Evolutionary conservation across 2,329 filamentous ascomycete genomes (phyloP), one percentile per base, ranked within the genome.

Genomic region (Oidium heveae): DNA sequence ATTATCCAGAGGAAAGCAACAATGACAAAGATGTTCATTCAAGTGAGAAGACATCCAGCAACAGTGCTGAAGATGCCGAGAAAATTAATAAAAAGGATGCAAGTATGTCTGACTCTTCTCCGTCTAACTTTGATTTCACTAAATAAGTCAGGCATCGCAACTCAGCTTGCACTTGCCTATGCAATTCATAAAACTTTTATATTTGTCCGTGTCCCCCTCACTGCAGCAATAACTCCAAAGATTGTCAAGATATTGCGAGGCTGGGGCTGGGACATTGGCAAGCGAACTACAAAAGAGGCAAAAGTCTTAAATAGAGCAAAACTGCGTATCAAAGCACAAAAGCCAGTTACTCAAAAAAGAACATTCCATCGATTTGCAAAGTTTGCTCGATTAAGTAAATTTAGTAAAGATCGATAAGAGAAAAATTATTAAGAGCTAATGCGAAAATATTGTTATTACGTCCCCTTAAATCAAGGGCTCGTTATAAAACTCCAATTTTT

Each of bases 151-250:
- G 77, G 77, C 61, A 67, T 82, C 36, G 77, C 73, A 53, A 96
- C 91, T 9, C 87, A 95, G 65, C 72, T 98, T 33, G 87, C 86
- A 16, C 75, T 98, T 52, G 91, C 91, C 13, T 98, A 98, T 65
- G 89, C 89, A 32, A 86, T 98, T 56, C 91, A 98, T 73, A 98
- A 98, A 71, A 93, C 84, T 61, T 86, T 96, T 67, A 95, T 98
- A 63, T 94, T 98, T 68, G 68, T 96, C 60, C 79, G 91, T n/a
- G 86, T 98, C 10, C 91, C 91, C 9, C 70, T 96, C 59, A 91
- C 91, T 0, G 87, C 86, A 13, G 89, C 87, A 2, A 74, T 96
- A 36, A 87, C 86, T 9, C 91, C 91, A 1, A 95, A 93, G 68
- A 81, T 96, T n/a, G 91, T 95, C 63, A 93, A 86, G 68, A 77